A percentile compares a stretch with the other conserved stretches of the same genome.
Conservation (phyloP, 2,329 filamentous ascomycete genomes). For the Aphanocladium album region DNA sequence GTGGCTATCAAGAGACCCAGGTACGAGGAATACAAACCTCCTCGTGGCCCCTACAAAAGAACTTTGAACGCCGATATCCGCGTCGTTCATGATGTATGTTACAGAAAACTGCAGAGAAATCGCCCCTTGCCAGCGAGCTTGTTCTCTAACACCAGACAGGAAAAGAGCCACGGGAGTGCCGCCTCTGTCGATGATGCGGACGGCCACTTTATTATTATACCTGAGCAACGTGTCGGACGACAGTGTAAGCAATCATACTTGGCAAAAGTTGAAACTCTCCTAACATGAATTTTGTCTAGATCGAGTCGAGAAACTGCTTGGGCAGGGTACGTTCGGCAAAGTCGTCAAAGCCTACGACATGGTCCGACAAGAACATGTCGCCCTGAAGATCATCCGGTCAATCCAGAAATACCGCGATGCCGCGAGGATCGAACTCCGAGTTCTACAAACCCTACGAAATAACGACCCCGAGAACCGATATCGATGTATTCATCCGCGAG, state of each 20-base stretch:
- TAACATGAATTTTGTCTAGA: neutral
- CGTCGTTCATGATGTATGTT: slow-evolving; percentile 51
- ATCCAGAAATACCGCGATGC: slow-evolving; percentile 14
- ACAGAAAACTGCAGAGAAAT: neutral
- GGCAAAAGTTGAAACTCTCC: neutral
- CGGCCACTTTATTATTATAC: slow-evolving; percentile 83
- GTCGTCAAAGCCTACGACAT: slow-evolving; percentile 13
- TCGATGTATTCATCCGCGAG: slow-evolving; percentile 11
- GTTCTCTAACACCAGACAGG: neutral
- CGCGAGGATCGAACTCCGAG: slow-evolving; percentile 9
- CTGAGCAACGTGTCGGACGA: slow-evolving; percentile 48
- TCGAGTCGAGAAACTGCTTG: slow-evolving; percentile 11
- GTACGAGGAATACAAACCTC: slow-evolving; percentile 3
- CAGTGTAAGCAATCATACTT: neutral
- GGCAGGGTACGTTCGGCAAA: slow-evolving; percentile 9
- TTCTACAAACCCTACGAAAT: slow-evolving; percentile 7
- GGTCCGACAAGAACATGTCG: slow-evolving; percentile 9
- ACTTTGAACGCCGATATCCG: slow-evolving; percentile 29
- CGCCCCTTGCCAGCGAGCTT: neutral
- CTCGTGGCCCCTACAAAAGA: neutral
- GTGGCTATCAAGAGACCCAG: neutral
- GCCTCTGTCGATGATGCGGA: slow-evolving; percentile 84
- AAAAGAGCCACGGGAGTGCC: slow-evolving; percentile 37
- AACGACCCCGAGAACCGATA: slow-evolving; percentile 10
- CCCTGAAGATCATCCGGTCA: slow-evolving; percentile 12